phyloP scores from a whole-genome alignment of 2,329 filamentous ascomycete species.

The Tolypocladium endophyticum region DNA sequence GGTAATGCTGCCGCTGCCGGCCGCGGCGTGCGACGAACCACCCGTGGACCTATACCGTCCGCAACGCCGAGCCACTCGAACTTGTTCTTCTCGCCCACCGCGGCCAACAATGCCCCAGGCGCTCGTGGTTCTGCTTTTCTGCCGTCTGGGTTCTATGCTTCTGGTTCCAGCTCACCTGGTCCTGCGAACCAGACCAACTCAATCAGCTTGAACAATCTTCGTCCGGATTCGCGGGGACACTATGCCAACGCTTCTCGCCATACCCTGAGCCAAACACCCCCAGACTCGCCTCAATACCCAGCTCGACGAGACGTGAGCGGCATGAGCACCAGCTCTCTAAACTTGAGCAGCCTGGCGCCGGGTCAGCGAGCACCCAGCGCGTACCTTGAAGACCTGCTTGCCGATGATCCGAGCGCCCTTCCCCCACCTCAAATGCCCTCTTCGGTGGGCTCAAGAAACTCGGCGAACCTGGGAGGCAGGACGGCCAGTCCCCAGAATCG shows the following conservation, averaged over 20 bases:
- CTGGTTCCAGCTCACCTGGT: conserved; percentile 44
- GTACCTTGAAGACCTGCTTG: conserved; percentile 82
- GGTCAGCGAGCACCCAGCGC: conserved; percentile 74
- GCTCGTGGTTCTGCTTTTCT: conserved; percentile 71
- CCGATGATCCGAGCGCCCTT: conserved; percentile 52
- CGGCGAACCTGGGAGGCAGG: conserved; percentile 2
- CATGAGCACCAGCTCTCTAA: conserved; percentile 59
- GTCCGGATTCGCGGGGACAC: conserved; percentile 46
- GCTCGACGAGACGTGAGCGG: conserved; percentile 43
- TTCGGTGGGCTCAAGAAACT: conserved; percentile 2
- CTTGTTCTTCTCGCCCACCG: conserved; percentile 93
- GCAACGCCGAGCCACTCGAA: conserved; percentile 54
- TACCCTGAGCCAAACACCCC: conserved; percentile 43
- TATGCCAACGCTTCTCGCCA: conserved; percentile 26
- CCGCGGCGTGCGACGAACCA: conserved; percentile 40
- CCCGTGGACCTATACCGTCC: conserved; percentile 41
- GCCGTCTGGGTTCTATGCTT: conserved; percentile 83
- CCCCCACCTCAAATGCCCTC: conserved; percentile 31
- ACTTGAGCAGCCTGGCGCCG: conserved; percentile 43
- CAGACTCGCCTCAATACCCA: conserved; percentile 51
- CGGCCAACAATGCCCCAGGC: conserved; percentile 48
- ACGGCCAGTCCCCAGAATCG: conserved; percentile 13
- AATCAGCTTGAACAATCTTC: conserved; percentile 51
- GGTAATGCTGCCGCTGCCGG: conserved; percentile 22
- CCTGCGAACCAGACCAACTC: conserved; percentile 37